Percentiles rank a stretch among this genome's conserved stretches.
Evolutionary conservation across 148 eudicot species (phyloP).

Genomic region (Rhododendron mucronatum): DNA sequence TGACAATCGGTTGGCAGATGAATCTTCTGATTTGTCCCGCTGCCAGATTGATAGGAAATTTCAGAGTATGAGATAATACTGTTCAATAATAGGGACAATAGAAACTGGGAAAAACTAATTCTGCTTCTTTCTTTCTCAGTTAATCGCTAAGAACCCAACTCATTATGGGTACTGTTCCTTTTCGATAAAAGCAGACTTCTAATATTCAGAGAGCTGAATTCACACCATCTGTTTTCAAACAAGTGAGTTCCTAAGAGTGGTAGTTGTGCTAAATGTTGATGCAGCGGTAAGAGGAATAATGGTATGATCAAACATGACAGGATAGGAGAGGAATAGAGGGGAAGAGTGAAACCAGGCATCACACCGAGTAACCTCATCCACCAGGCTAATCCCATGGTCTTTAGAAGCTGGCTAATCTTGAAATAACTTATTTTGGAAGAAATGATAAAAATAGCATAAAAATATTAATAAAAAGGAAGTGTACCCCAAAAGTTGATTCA

Average conservation of each 20-base stretch:
- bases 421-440: neutral
- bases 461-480: neutral
- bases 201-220: neutral
- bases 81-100: neutral
- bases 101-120: neutral
- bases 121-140: neutral
- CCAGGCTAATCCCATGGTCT: neutral
- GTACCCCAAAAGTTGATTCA: constrained; percentile 45
- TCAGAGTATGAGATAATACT: neutral
- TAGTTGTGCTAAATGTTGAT: neutral
- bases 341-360: neutral
- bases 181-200: neutral
- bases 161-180: neutral
- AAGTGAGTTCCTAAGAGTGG: neutral
- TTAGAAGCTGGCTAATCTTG: neutral
- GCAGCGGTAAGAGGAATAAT: neutral
- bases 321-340: neutral
- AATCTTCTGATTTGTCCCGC: constrained; percentile 29
- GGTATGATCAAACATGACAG: neutral
- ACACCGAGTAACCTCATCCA: neutral
- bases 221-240: neutral
- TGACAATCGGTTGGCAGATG: constrained; percentile 24
- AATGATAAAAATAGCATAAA: neutral
- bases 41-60: constrained; percentile 18
- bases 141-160: neutral